A percentile compares a stretch with the other conserved stretches of the same genome.
phyloP scores from a whole-genome alignment of 2,329 filamentous ascomycete genomes.

The Cercospora sp. region DNA sequence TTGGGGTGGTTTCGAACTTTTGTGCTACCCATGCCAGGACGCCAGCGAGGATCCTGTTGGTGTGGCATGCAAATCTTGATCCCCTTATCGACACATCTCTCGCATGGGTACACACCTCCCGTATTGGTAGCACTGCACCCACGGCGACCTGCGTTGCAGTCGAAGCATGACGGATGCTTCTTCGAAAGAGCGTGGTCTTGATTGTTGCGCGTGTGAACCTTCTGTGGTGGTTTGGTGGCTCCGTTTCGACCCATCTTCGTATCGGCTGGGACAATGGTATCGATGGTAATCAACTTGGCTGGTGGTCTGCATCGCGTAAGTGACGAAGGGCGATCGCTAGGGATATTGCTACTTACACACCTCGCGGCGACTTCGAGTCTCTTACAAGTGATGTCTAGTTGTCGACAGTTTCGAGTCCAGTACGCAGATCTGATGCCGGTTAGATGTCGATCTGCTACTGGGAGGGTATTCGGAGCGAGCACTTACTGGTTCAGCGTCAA shows the following conservation, averaged over 20 bases:
- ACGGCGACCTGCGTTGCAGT: background rate
- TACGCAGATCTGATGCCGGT: background rate
- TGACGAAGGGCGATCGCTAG: background rate
- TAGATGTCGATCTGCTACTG: background rate
- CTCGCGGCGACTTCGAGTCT: background rate
- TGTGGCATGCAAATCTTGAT: background rate
- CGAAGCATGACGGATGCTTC: background rate
- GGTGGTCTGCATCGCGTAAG: background rate
- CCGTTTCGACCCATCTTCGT: background rate
- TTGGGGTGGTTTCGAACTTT: background rate
- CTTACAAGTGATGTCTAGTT: background rate
- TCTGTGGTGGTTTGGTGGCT: background rate
- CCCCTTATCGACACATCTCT: background rate
- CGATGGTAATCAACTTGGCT: background rate
- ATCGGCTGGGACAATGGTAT: background rate
- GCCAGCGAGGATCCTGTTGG: background rate
- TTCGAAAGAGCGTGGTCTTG: background rate
- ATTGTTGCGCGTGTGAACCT: background rate
- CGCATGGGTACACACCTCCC: background rate
- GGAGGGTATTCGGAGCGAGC: background rate
- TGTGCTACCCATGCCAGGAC: background rate
- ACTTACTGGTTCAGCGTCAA: background rate
- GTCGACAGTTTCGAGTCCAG: background rate
- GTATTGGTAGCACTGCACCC: background rate
- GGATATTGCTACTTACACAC: background rate